Conservation (phyloP, 2,329 filamentous ascomycete genomes). For the Cyanodermella asteris region DNA sequence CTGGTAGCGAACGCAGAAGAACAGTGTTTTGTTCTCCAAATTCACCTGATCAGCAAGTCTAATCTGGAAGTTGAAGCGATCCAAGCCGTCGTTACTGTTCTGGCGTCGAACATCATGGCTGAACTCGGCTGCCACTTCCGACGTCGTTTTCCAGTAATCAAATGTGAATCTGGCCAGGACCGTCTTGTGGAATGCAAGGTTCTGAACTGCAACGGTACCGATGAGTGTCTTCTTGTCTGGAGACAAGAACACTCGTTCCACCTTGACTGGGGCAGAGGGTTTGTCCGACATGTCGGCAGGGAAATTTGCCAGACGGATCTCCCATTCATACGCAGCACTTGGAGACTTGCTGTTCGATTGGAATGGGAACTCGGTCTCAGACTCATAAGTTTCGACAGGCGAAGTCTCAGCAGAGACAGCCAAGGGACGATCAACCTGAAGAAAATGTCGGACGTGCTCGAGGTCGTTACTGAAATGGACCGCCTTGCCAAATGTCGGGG, state of each 20-base stretch:
- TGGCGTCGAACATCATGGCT: conserved; percentile 53
- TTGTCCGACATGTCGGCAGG: conserved; percentile 44
- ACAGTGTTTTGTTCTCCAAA: conserved; percentile 77
- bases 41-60: conserved; percentile 80
- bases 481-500: conserved; percentile 82
- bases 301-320: conserved; percentile 69
- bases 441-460: conserved; percentile 87
- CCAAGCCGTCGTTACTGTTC: conserved; percentile 44
- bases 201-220: conserved; percentile 65
- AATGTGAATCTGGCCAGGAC: conserved; percentile 89
- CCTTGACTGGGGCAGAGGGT: conserved; percentile 44
- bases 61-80: conserved; percentile 87
- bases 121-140: conserved; percentile 79
- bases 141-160: conserved; percentile 97
- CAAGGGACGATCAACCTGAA: conserved; percentile 83
- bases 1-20: conserved; percentile 73
- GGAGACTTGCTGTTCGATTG: conserved; percentile 22
- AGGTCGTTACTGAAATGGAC: conserved; percentile 86
- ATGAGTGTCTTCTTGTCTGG: conserved; percentile 69
- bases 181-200: conserved; percentile 70
- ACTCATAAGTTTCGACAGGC: conserved; percentile 70
- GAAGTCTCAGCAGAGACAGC: conserved; percentile 90
- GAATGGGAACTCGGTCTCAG: conserved; percentile 80
- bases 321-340: conserved; percentile 52
- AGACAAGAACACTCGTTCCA: conserved; percentile 76